Conservation (phyloP, 495 filamentous ascomycete species). For the Parathielavia appendiculata region DNA sequence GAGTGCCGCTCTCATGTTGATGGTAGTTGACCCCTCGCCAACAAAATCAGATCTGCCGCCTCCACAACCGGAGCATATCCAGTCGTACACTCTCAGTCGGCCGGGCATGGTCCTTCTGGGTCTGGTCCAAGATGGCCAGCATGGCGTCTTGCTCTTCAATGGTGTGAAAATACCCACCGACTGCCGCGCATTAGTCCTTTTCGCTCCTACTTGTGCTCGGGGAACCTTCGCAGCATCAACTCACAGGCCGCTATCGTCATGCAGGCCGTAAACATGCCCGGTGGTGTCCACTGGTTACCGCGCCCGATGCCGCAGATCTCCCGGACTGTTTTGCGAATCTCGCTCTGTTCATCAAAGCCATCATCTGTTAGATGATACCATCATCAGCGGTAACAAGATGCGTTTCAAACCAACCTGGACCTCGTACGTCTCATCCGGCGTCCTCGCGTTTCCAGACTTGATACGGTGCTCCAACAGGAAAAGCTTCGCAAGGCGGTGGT, state of each 20-base stretch:
- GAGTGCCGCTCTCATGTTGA: no score
- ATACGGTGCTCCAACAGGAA: constrained; percentile 23
- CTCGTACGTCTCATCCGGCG: not conserved
- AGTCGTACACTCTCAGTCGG: constrained; percentile 9
- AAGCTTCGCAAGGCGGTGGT: constrained; percentile 52
- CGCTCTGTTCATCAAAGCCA: constrained; percentile 24
- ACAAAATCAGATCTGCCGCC: not conserved
- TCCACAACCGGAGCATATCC: constrained; percentile 7
- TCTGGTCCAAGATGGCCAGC: constrained; percentile 11
- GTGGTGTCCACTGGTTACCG: constrained; percentile 48
- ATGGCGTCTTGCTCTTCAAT: constrained; percentile 35
- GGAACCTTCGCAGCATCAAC: constrained; percentile 7
- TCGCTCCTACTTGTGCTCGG: not conserved
- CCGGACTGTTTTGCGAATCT: constrained; percentile 41
- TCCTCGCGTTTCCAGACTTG: not conserved
- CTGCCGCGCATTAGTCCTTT: constrained; percentile 25
- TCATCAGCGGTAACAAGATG: not conserved
- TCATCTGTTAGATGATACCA: not conserved
- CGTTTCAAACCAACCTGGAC: not conserved
- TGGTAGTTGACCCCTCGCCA: no score
- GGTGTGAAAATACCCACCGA: constrained; percentile 44
- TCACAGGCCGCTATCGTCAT: constrained; percentile 51
- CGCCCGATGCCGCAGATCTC: constrained; percentile 49
- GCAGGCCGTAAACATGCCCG: constrained; percentile 50
- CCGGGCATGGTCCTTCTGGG: constrained; percentile 16